A percentile compares a stretch with the other conserved stretches of the same genome.
phyloP scores from a whole-genome alignment of 345 rosid genomes.

The Eucalyptus rudis region DNA sequence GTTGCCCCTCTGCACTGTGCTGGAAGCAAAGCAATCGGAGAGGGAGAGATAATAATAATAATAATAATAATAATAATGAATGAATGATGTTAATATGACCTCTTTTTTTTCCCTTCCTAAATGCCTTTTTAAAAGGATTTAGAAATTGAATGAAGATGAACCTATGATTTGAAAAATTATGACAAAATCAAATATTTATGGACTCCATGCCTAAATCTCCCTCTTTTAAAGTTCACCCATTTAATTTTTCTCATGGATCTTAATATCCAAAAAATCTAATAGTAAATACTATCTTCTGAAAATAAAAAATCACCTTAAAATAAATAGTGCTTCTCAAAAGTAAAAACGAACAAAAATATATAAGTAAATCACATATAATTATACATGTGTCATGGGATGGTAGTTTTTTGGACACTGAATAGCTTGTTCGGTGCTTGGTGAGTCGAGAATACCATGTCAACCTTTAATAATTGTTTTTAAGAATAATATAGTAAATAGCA shows the following conservation, averaged over 20 bases:
- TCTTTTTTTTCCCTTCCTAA: not conserved
- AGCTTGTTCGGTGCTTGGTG: accelerated
- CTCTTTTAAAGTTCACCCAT: not conserved
- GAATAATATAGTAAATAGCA: too few relatives aligned
- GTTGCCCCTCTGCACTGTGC: not conserved
- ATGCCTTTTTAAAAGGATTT: not conserved
- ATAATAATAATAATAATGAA: not conserved
- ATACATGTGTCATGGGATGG: accelerated
- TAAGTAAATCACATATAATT: too few relatives aligned
- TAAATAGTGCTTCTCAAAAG: not conserved
- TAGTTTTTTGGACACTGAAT: accelerated
- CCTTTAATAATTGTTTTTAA: accelerated
- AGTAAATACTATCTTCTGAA: accelerated
- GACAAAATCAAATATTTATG: not conserved
- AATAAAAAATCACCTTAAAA: not conserved
- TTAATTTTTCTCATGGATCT: not conserved
- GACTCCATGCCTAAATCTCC: not conserved
- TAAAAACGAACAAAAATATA: not conserved
- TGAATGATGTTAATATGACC: accelerated
- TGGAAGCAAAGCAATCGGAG: not conserved
- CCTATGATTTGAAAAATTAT: not conserved
- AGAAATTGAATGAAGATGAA: not conserved
- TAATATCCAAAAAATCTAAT: not conserved
- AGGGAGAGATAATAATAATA: not conserved
- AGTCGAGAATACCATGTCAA: too few relatives aligned